Base-by-base conservation (phyloP, 163 green algal species). In the Scenedesmus sp. region DNA sequence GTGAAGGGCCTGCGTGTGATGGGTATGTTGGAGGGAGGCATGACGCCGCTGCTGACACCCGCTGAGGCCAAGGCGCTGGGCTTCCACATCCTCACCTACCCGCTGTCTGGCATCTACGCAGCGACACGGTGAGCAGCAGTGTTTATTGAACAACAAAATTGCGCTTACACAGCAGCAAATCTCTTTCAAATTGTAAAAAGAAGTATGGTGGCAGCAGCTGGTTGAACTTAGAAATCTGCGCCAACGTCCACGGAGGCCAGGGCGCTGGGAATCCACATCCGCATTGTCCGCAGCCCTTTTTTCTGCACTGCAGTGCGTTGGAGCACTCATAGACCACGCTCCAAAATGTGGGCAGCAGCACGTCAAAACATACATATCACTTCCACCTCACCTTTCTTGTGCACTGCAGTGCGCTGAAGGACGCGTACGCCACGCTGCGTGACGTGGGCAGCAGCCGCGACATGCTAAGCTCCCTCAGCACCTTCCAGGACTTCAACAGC, bases 21-120 rank as follows among this genome's bases (percentile, higher is more conserved):
- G 88, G 97, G 97, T 93, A 98, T 97, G 95, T 59, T 98, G 10
- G 97, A 98, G 76, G 96, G 96, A 4, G 95, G 96, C 64, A 83
- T 97, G 18, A 97, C 96, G 1, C 96, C 96, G 2, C 87, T 97
- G 79, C 94, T 95, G 67, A 96, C 93, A 0, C 88, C 92, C 23
- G 85, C 92, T 2, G 94, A 98, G 90, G 94, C 97, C 0, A 86
- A 94, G 82, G 95, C 95, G 26, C 95, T 98, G 93, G 96, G 96
- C 10, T 98, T 97, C 93, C 89, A 97, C 54, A 91, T 98, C 13
- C 93, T 97, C 9, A 88, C 95, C 46, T 93, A 96, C 90, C 96
- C 96, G 1, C 79, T 98, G 54, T 92, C 96, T 20, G 94, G 93
- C 34, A 88, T 95, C 26, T 95, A 94, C 84, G 92, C 93, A 34